These are phyloP conservation scores for Cymbopogon flexuosus DNA, from an alignment of 202 grass and related monocot genomes.

Conservation along the genomic window DNA sequence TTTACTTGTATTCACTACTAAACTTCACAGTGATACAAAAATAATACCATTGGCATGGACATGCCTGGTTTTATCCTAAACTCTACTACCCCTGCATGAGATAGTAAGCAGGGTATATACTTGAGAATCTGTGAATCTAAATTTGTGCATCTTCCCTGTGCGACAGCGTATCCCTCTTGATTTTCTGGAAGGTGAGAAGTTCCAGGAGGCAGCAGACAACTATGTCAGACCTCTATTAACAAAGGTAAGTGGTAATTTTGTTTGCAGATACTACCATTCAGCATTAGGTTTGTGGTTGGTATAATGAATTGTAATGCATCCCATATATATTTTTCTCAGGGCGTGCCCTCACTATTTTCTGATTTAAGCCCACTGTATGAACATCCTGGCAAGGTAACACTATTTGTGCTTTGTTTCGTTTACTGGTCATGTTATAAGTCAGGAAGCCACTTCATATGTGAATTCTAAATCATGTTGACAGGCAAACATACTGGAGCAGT, in stretches of 20 bases:
- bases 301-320: slow-evolving; percentile 14
- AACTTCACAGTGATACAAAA: neutral
- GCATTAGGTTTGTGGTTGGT: slow-evolving; percentile 18
- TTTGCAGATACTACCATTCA: neutral
- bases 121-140: neutral
- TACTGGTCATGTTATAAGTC: slow-evolving; percentile 7
- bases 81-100: neutral
- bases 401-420: slow-evolving; percentile 17
- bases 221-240: slow-evolving; percentile 93
- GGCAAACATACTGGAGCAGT: slow-evolving; percentile 79
- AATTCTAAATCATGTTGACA: slow-evolving; percentile 35
- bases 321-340: slow-evolving; percentile 41
- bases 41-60: neutral
- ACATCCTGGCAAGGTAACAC: slow-evolving; percentile 78
- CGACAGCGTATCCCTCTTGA: slow-evolving; percentile 96
- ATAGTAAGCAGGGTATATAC: slow-evolving; percentile 5
- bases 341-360: slow-evolving; percentile 93
- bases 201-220: slow-evolving; percentile 80
- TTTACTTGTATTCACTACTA: slow-evolving; percentile 4
- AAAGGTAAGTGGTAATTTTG: slow-evolving; percentile 55
- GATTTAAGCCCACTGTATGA: slow-evolving; percentile 92
- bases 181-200: slow-evolving; percentile 85
- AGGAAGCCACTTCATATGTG: neutral
- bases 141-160: slow-evolving; percentile 12
- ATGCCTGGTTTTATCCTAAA: neutral